Evolutionary conservation across 352 stramenopile species (phyloP), one percentile per base, ranked within the genome.

Genomic region (Phytophthora nicotianae): DNA sequence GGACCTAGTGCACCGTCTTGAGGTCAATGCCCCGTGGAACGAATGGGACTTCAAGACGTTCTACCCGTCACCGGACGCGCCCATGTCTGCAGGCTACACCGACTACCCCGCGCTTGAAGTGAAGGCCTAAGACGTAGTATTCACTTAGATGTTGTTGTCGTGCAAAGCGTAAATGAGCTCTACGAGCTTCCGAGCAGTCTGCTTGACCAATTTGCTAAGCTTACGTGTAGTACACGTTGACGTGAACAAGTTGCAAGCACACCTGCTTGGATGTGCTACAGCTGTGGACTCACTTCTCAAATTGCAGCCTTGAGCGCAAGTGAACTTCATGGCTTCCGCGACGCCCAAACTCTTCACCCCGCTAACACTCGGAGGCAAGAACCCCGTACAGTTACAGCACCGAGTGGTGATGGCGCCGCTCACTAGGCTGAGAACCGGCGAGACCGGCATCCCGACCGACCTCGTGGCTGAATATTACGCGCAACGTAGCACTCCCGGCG

Each of bases 331-430:
- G 65, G 7, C 51, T 0, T 45, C 58, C 11, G 41, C 46, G 37
- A 46, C 47, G 71, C 11, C 71, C 58, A 58, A 62, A 29, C 72
- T 89, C 46, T 85, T 89, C 62, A 63, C 74, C n/a, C 61, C 76
- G 1, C 51, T 89, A 4, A 71, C 47, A n/a, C 66, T 88, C 17
- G 79, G 79, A 46, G 77, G 69, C 58, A 62, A 48, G 32, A 66
- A 70, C 11, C 77, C 71, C 13, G 41, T 89, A n/a, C 54, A 78
- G 11, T 68, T 92, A n/a, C 50, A 63, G 41, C 79, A 93, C 46
- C 80, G 79, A 46, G 68, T 93, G 11, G 81, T 90, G 8, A 85
- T 93, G 75, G 84, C 83, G 14, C 84, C 84, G 11, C 63, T 90
- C n/a, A 93, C 83, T 10, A 67, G 68, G 11, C 54, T 81, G 17